phyloP scores from a whole-genome alignment of 768 basidiomycete genomes.

The Ramaria sp. region DNA sequence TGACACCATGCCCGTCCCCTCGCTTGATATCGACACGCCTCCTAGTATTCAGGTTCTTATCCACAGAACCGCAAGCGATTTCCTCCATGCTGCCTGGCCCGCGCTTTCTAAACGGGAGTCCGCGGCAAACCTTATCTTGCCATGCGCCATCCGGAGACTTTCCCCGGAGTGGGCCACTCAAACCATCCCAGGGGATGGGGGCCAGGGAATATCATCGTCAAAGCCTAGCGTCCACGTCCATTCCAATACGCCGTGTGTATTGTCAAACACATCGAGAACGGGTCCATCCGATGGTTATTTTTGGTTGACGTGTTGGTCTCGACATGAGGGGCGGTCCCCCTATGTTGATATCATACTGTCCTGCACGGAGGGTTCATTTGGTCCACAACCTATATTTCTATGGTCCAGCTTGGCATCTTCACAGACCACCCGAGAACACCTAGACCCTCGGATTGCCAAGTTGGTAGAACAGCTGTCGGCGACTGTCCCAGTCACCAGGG shows the following conservation, averaged over 20 bases:
- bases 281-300: slow-evolving; percentile 20
- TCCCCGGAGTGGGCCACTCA: slow-evolving; percentile 27
- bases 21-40: slow-evolving; percentile 9
- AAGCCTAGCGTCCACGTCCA: slow-evolving; percentile 20
- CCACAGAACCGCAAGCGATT: slow-evolving; percentile 29
- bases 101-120: slow-evolving; percentile 26
- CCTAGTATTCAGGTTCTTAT: slow-evolving; percentile 21
- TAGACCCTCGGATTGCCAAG: slow-evolving; percentile 29
- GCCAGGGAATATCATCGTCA: slow-evolving; percentile 23
- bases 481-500: slow-evolving; percentile 27
- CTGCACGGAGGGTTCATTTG: slow-evolving; percentile 44
- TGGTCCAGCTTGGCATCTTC: slow-evolving; percentile 25
- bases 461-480: slow-evolving; percentile 31
- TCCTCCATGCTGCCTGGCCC: slow-evolving; percentile 27
- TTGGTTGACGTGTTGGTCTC: slow-evolving; percentile 35
- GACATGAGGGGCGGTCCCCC: slow-evolving; percentile 23
- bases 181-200: slow-evolving; percentile 15
- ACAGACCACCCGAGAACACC: slow-evolving; percentile 25
- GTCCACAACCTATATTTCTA: slow-evolving; percentile 57
- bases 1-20: not conserved
- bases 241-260: slow-evolving; percentile 15
- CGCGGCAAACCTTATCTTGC: slow-evolving; percentile 40
- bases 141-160: slow-evolving; percentile 34
- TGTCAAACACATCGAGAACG: slow-evolving; percentile 5
- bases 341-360: slow-evolving; percentile 45